Base-by-base conservation (phyloP, 1,139 yeast species). In the Candida freyschussii region DNA sequence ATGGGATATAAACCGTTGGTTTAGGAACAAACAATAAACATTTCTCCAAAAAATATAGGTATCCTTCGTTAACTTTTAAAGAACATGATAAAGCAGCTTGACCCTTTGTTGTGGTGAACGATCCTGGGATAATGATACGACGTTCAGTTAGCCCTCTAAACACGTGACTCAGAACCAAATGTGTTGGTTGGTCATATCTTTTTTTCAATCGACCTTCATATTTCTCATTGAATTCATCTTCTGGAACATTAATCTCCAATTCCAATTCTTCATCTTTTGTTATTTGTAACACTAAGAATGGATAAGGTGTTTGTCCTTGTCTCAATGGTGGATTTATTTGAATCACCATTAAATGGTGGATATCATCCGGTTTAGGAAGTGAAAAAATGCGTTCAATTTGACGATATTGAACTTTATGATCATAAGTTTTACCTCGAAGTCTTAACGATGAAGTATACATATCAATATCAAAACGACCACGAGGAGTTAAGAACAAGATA, bases 391-490 rank as follows among this genome's bases (percentile, higher is more conserved):
- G 72, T 59, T 89, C 96, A 45, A 91, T 81, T 55, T 86, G 94
- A 53, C 79, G 73, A 62, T 85, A 91, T 57, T 85, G 96, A 40
- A 93, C 75, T 63, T 91, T 93, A 70, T 91, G 93, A 60, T 91
- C 98, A 62, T 93, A 91, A 4, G 98, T 91, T 62, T 91, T 91
- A 59, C 99, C 99, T 54, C 98, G 79, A 38, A 91, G 70, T 57
- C 98, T 78, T 61, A 93, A 75, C 27, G 94, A 84, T 17, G 77
- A 75, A 27, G 86, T 79, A 61, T 85, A 91, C 81, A 91, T 82
- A 59, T 89, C 97, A 50, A 91, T 83, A 58, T 93, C 98, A 60
- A 89, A 91, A 60, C 98, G 91, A 50, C 98, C 98, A 72, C 95
- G 78, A 50, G 99, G 99, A 1, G 98, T 93, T 41, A 93, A 75